These are phyloP conservation scores for Trichoderma pleuroti DNA, from an alignment of 2,329 filamentous ascomycete genomes.

Conservation along the genomic window DNA sequence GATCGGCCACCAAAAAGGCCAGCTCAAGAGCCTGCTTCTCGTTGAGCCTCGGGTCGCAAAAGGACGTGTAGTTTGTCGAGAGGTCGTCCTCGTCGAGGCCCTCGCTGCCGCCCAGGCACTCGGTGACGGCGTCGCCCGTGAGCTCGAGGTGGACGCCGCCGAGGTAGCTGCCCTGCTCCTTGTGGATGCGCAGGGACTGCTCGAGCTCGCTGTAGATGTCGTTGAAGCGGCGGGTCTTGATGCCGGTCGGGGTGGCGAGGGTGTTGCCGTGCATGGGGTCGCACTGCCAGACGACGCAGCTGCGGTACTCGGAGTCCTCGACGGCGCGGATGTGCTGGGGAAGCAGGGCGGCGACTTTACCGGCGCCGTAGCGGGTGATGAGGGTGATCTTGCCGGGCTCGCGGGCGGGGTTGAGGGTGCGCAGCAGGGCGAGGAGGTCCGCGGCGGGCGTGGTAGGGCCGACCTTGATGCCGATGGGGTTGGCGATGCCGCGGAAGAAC, in stretches of 20 bases:
- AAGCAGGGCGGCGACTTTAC: constrained; percentile 70
- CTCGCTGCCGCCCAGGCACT: constrained; percentile 88
- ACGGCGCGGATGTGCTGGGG: constrained; percentile 86
- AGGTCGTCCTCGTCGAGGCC: constrained; percentile 84
- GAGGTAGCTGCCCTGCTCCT: constrained; percentile 76
- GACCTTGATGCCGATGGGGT: constrained; percentile 95
- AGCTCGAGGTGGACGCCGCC: constrained; percentile 94
- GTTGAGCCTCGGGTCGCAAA: constrained; percentile 91
- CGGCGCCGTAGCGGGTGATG: constrained; percentile 89
- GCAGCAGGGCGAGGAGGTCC: constrained; percentile 75
- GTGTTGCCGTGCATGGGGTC: constrained; percentile 97
- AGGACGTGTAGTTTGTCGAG: constrained; percentile 87
- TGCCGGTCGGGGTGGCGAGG: constrained; percentile 63
- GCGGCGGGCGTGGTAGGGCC: constrained; percentile 75
- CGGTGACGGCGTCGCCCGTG: constrained; percentile 92
- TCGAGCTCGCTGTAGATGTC: constrained; percentile 86
- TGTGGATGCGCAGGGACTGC: constrained; percentile 80
- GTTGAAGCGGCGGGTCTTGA: constrained; percentile 90
- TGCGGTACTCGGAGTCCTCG: constrained; percentile 66
- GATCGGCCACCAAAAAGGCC: constrained; percentile 87
- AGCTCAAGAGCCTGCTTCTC: constrained; percentile 97
- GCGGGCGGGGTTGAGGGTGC: constrained; percentile 76
- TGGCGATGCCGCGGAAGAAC: constrained; percentile 93
- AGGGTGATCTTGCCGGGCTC: constrained; percentile 92
- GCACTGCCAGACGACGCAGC: constrained; percentile 87